A percentile compares a stretch with the other conserved stretches of the same genome.
Conservation (phyloP, 345 rosid species). For the Punica granatum region DNA sequence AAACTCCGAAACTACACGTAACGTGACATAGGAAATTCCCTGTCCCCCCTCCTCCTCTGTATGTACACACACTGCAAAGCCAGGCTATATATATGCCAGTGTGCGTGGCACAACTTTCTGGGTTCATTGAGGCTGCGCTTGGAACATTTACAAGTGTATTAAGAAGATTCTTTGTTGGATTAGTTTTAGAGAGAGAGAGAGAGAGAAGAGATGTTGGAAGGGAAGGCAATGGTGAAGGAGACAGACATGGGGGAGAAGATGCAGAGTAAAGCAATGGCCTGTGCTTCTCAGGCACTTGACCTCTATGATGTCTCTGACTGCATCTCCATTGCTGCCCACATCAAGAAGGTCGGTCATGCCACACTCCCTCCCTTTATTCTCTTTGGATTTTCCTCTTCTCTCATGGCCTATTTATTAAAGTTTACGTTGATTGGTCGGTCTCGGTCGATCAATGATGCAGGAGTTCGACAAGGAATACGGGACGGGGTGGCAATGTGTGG, state of each 20-base stretch:
- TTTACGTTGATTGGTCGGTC: neutral
- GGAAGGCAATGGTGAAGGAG: conserved; percentile 53
- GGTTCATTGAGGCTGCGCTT: neutral
- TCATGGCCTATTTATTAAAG: neutral
- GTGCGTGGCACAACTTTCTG: neutral
- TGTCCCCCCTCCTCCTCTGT: neutral
- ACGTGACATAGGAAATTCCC: neutral
- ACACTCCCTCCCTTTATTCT: neutral
- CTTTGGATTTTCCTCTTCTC: no score
- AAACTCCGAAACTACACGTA: neutral
- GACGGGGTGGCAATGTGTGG: conserved; percentile 49
- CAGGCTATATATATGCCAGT: neutral
- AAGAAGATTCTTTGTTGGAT: neutral
- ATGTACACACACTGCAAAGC: neutral
- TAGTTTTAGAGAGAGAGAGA: neutral
- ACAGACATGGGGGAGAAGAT: conserved; percentile 88
- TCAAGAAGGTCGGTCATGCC: conserved; percentile 31
- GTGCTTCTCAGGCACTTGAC: conserved; percentile 64
- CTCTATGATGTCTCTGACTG: conserved; percentile 36
- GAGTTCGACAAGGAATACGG: conserved; percentile 39
- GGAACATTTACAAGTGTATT: neutral
- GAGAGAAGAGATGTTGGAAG: conserved; percentile 38
- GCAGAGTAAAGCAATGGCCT: conserved; percentile 85
- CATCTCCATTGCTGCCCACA: conserved; percentile 36
- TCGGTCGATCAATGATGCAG: conserved; percentile 14